Conservation (phyloP, 345 rosid species). For the Ailanthus altissimus region DNA sequence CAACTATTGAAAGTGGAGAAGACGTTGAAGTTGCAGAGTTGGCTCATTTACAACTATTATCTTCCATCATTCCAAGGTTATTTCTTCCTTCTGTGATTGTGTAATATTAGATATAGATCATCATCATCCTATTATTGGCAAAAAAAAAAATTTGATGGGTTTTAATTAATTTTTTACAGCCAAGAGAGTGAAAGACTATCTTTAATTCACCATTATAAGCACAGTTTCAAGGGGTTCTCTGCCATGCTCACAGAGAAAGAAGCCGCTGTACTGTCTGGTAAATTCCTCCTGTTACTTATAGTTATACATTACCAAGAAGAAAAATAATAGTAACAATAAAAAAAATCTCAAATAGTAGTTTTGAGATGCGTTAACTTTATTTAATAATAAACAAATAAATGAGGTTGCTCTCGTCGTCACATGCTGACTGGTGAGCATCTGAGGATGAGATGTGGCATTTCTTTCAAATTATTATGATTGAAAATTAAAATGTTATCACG, state of each 20-base stretch:
- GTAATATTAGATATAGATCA: no score
- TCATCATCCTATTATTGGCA: no score
- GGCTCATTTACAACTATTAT: conserved; percentile 47
- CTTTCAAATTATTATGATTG: no score
- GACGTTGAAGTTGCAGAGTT: conserved; percentile 30
- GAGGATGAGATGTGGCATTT: no score
- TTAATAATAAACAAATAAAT: no score
- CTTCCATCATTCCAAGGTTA: conserved; percentile 54
- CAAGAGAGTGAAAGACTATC: conserved; percentile 43
- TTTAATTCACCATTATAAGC: conserved; percentile 52
- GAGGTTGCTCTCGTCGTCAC: no score
- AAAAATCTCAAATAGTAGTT: no score
- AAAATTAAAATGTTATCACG: no score
- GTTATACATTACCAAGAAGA: not conserved
- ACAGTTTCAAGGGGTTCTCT: conserved; percentile 78
- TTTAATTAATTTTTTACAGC: conserved; percentile 28
- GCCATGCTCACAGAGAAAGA: conserved; percentile 69
- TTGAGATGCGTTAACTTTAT: no score
- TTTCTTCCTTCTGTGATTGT: not conserved
- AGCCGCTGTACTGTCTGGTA: conserved; percentile 67
- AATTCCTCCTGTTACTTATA: not conserved
- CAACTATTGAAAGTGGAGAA: conserved; percentile 17
- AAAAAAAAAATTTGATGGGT: not conserved
- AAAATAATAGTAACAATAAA: no score
- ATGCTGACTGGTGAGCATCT: no score